Conservation (phyloP, 352 stramenopile genomes). For the Globisporangium recalcitrans region DNA sequence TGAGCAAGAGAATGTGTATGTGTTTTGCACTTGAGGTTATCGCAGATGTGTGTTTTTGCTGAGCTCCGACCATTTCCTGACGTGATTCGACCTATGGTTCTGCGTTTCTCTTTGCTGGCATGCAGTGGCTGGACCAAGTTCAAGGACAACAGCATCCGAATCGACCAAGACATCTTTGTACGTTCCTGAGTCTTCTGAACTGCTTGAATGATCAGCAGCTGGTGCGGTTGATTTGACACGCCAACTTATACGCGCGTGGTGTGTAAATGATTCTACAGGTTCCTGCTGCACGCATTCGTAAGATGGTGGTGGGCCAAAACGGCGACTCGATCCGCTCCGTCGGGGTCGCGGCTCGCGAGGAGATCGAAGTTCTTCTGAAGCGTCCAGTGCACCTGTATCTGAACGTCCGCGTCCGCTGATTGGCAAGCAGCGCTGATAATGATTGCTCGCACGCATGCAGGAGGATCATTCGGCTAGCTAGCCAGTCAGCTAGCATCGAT, state of each 20-base stretch:
- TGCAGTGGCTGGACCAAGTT: constrained; percentile 79
- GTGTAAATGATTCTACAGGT: constrained; percentile 30
- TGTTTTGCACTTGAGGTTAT: not conserved
- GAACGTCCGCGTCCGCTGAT: constrained; percentile 70
- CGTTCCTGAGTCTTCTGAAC: constrained; percentile 14
- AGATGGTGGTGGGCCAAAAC: constrained; percentile 78
- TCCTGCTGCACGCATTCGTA: constrained; percentile 61
- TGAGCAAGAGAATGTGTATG: constrained; percentile 72
- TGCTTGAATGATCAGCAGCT: not conserved
- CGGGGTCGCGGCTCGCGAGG: constrained; percentile 60
- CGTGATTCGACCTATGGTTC: not conserved
- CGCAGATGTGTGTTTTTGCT: not conserved
- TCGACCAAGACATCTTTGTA: constrained; percentile 88
- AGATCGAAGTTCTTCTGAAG: constrained; percentile 73
- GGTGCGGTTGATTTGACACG: not conserved
- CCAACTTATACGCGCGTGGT: too few species aligned
- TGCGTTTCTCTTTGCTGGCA: not conserved
- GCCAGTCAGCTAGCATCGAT: not conserved
- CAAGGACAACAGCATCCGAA: constrained; percentile 79
- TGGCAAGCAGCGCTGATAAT: not conserved
- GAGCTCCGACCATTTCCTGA: not conserved
- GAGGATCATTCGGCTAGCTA: not conserved
- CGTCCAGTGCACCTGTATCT: constrained; percentile 77
- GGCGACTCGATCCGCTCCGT: constrained; percentile 73
- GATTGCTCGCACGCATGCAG: not conserved